Percentiles rank a stretch among this genome's conserved stretches.
phyloP scores from a whole-genome alignment of 495 filamentous ascomycete genomes.

The Echria macrotheca region DNA sequence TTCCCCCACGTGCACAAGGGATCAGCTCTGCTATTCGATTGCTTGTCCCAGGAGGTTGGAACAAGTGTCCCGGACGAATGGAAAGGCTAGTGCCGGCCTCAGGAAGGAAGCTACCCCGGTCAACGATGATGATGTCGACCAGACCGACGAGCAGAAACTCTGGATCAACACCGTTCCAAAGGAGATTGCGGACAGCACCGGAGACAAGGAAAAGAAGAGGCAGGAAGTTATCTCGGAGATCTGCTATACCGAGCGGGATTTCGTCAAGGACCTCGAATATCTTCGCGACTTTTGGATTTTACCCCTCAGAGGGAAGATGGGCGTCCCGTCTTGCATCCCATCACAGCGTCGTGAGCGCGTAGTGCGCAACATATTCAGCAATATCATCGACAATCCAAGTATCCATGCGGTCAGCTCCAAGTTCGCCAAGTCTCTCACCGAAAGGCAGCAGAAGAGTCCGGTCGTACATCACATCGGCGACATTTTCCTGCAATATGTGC shows the following conservation, averaged over 20 bases:
- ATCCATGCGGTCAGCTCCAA: constrained; percentile 85
- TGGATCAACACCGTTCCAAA: constrained; percentile 99
- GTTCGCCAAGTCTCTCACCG: constrained; percentile 80
- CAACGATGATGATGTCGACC: constrained; percentile 79
- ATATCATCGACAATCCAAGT: constrained; percentile 73
- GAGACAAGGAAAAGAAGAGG: constrained; percentile 90
- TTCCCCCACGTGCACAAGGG: constrained; percentile 91
- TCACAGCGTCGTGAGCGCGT: constrained; percentile 82
- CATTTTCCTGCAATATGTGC: constrained; percentile 88
- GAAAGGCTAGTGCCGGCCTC: constrained; percentile 84
- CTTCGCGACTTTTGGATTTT: constrained; percentile 98
- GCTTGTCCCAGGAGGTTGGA: constrained; percentile 92
- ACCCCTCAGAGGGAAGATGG: constrained; percentile 67
- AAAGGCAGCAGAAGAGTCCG: constrained; percentile 81
- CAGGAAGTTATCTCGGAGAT: constrained; percentile 98
- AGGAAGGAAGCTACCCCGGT: constrained; percentile 67
- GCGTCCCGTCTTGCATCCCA: constrained; percentile 72
- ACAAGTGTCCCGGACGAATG: constrained; percentile 87
- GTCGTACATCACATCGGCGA: constrained; percentile 89
- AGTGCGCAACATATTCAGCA: constrained; percentile 90
- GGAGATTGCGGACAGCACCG: constrained; percentile 82
- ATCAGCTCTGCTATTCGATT: constrained; percentile 96
- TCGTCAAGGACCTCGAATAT: constrained; percentile 98
- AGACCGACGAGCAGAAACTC: constrained; percentile 92
- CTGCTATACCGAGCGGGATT: constrained; percentile 98